Evolutionary conservation across 2,329 filamentous ascomycete genomes (phyloP).

Genomic region (Trichoderma oligosporum): DNA sequence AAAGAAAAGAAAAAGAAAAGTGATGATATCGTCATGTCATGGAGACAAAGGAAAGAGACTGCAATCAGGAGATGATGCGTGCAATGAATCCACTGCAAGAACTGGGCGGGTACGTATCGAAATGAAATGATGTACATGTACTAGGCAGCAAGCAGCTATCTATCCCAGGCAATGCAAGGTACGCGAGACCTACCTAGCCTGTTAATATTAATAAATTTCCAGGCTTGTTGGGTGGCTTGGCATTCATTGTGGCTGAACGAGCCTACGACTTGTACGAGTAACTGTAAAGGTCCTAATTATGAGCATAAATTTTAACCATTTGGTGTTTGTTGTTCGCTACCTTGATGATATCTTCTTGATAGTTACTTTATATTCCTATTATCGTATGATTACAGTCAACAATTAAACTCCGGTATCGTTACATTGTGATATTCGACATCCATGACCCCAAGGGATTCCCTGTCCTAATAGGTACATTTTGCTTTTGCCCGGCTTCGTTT

Average conservation of each 20-base stretch:
- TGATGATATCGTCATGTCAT: slow-evolving; percentile 4
- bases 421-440: slow-evolving; percentile 14
- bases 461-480: slow-evolving; percentile 10
- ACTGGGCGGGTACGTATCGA: no score
- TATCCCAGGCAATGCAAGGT: slow-evolving; percentile 8
- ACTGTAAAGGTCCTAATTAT: no score
- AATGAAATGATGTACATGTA: slow-evolving; percentile 8
- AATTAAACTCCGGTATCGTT: slow-evolving; percentile 20
- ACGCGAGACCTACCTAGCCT: slow-evolving; percentile 11
- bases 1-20: background rate
- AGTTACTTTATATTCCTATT: slow-evolving; percentile 7
- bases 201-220: background rate
- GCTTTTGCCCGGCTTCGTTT: background rate
- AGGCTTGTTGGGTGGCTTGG: background rate
- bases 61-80: slow-evolving; percentile 4
- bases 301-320: background rate
- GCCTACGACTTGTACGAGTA: no score
- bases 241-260: background rate
- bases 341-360: background rate
- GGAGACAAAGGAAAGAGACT: background rate
- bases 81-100: no score
- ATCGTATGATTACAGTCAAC: background rate
- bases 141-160: background rate
- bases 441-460: background rate
- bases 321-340: background rate